Evolutionary conservation across 805 yeast genomes (phyloP).

Genomic region (Ogataea pini): DNA sequence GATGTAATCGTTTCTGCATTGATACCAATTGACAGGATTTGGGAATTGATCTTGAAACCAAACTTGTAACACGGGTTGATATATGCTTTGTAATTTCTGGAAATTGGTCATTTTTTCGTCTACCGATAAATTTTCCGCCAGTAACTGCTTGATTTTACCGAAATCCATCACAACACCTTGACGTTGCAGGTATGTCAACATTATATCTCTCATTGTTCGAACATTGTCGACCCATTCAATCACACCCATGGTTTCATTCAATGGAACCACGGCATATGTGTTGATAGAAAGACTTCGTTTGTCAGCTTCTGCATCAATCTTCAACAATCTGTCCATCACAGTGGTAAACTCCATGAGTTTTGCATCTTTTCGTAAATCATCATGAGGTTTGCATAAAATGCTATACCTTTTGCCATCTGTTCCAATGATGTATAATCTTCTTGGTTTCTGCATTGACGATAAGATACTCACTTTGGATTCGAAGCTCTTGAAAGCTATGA

Average conservation of each 20-base stretch:
- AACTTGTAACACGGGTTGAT: constrained; percentile 73
- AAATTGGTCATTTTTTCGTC: constrained; percentile 41
- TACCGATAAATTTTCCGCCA: constrained; percentile 26
- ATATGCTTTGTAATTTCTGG: constrained; percentile 33
- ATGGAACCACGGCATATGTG: constrained; percentile 85
- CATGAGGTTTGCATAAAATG: constrained; percentile 79
- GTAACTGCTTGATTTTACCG: constrained; percentile 26
- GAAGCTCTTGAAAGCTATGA: constrained; percentile 60
- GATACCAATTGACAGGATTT: constrained; percentile 86
- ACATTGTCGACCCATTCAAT: constrained; percentile 88
- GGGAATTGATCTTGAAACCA: constrained; percentile 92
- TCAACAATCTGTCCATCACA: constrained; percentile 74
- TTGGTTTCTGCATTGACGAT: constrained; percentile 84
- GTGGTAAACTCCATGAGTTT: constrained; percentile 90
- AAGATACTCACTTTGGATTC: constrained; percentile 70
- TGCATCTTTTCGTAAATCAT: constrained; percentile 94
- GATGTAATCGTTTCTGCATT: constrained; percentile 70
- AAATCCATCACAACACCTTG: constrained; percentile 32
- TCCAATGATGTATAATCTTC: constrained; percentile 73
- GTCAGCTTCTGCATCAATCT: constrained; percentile 67
- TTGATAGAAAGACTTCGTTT: constrained; percentile 69
- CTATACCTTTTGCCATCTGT: constrained; percentile 74
- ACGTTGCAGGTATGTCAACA: constrained; percentile 34
- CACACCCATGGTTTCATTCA: constrained; percentile 84
- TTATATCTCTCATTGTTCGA: constrained; percentile 65